Conservation (phyloP, 148 eudicot genomes). For the Cornus suecica region DNA sequence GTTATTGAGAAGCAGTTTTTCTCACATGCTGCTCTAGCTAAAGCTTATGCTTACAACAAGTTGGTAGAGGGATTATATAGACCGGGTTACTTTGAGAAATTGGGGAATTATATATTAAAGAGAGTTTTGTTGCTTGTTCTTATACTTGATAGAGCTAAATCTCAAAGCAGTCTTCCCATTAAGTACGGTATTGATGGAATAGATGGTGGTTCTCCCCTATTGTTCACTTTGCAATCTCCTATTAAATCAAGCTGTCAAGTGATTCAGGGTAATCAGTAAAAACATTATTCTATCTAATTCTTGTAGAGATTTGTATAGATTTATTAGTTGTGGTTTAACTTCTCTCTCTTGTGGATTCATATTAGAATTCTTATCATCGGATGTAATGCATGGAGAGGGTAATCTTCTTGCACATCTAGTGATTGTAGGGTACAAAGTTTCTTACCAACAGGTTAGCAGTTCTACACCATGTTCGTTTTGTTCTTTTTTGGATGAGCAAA, state of each 20-base stretch:
- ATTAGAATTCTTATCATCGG: conserved; percentile 74
- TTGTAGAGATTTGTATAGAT: conserved; percentile 11
- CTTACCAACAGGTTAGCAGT: conserved; percentile 69
- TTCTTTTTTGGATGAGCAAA: conserved; percentile 1
- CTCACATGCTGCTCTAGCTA: conserved; percentile 79
- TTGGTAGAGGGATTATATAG: conserved; percentile 88
- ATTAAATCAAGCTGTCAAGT: conserved; percentile 79
- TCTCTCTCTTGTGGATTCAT: conserved; percentile 16
- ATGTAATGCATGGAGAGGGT: conserved; percentile 97
- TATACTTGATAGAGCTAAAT: conserved; percentile 81
- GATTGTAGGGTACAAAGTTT: conserved; percentile 84
- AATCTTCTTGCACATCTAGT: conserved; percentile 83
- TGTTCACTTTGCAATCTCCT: conserved; percentile 59
- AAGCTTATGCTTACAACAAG: conserved; percentile 78
- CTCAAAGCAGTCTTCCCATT: conserved; percentile 71
- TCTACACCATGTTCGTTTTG: not conserved
- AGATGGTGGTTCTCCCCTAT: conserved; percentile 94
- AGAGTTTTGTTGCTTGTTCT: conserved; percentile 83
- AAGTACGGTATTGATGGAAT: conserved; percentile 93
- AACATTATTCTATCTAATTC: not conserved
- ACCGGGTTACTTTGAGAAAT: conserved; percentile 82
- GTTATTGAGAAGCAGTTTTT: conserved; percentile 81
- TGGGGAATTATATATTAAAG: conserved; percentile 82
- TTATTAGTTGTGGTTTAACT: conserved; percentile 11
- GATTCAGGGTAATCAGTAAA: conserved; percentile 51